Evolutionary conservation across 768 basidiomycete species (phyloP), one percentile per base, ranked within the genome.

Genomic region (Russula ochroleuca): DNA sequence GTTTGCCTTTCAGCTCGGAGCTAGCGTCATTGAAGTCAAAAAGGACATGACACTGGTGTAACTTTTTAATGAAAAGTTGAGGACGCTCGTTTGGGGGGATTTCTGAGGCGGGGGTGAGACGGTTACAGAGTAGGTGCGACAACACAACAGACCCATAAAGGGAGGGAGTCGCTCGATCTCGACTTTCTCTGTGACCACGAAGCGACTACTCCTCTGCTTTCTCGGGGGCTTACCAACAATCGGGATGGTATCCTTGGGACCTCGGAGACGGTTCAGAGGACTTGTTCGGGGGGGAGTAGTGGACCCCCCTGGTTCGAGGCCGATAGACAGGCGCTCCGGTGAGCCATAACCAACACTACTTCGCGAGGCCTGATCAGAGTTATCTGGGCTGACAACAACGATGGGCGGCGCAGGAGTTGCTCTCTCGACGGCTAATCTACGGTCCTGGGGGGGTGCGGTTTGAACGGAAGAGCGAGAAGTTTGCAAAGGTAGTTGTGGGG

Each of bases 1-100:
- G 96, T 78, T 99, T 99, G 69, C 94, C 95, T 75, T 89, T 91
- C 72, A 99, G 83, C 71, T 99, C 97, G 33, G 91, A 81, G 70
- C 91, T 95, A 51, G 94, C 91, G 73, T 99, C 97, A 73, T 98
- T 98, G 77, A 99, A 99, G 77, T 99, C 97, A 75, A 99, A 99
- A 47, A 99, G 78, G 67, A 98, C 94, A 61, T 90, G 87, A 77
- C 96, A 98, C 73, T 99, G 97, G 74, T 90, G 87, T 59, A 99
- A 82, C 76, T 99, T 99, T 76, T 83, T 92, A 72, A 98, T 79
- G 74, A 99, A 98, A 41, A 99, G 81, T 64, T 88, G 87, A 38
- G 92, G 86, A 40, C 96, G 88, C 74, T 98, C 97, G 68, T 80
- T 84, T 5, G 87, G 84, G 55, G 94, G 83, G 2, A 90, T 95